A percentile compares a stretch with the other conserved stretches of the same genome.
These are phyloP conservation scores for Fusarium humuli DNA, from an alignment of 2,329 filamentous ascomycete genomes.

Conservation along the genomic window DNA sequence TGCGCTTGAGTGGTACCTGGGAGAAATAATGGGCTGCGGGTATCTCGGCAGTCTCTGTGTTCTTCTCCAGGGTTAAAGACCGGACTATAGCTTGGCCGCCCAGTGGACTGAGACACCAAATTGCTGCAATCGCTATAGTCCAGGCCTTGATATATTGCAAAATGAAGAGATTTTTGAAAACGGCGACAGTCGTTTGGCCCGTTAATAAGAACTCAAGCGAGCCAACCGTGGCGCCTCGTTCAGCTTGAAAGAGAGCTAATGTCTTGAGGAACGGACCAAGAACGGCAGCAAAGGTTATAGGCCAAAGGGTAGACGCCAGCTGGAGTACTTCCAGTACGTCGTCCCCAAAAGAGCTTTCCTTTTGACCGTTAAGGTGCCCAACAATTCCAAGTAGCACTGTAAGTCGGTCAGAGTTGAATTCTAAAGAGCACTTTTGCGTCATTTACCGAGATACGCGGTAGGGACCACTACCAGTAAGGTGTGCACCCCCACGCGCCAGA, in stretches of 20 bases:
- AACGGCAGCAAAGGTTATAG: slow-evolving; percentile 13
- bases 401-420: no score
- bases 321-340: not conserved
- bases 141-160: not conserved
- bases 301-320: slow-evolving; percentile 16
- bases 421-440: no score
- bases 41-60: rapidly evolving
- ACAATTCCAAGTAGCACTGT: no score
- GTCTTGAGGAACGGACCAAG: slow-evolving; percentile 9
- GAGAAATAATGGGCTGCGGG: not conserved
- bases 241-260: not conserved
- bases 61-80: rapidly evolving
- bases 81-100: slow-evolving; percentile 8
- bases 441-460: no score
- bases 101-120: not conserved
- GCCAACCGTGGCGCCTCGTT: not conserved
- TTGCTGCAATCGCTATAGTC: rapidly evolving
- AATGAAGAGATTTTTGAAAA: not conserved
- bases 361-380: not conserved
- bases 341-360: not conserved
- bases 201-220: slow-evolving; percentile 5
- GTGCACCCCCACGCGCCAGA: no score
- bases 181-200: not conserved
- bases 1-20: not conserved
- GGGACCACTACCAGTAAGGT: no score